phyloP scores from a whole-genome alignment of 805 yeast species.

The Metschnikowia gelsemii region DNA sequence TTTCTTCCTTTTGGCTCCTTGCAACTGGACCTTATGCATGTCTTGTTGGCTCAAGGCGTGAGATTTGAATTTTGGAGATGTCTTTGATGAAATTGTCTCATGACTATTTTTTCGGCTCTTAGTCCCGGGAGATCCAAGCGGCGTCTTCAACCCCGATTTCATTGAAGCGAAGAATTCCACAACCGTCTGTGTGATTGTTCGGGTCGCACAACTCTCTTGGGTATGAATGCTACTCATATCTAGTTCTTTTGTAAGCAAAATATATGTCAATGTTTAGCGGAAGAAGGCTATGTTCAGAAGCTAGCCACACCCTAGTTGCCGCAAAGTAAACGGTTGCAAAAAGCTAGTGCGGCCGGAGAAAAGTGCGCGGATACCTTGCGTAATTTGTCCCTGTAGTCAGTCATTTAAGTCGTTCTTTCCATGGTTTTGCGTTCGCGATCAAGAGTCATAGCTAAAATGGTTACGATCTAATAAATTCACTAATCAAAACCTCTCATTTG shows the following conservation, averaged over 20 bases:
- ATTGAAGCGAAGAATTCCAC: conserved; percentile 5
- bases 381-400: not conserved
- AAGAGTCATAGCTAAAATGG: no score
- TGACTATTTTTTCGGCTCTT: not conserved
- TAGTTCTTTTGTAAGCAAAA: not conserved
- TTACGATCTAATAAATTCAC: no score
- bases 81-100: not conserved
- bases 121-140: conserved; percentile 3
- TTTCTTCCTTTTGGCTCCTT: conserved; percentile 1
- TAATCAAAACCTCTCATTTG: no score
- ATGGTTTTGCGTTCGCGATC: no score
- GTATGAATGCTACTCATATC: conserved; percentile 7
- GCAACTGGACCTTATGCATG: conserved; percentile 2
- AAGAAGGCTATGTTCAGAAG: no score
- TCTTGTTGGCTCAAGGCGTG: not conserved
- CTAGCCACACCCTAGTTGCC: not conserved
- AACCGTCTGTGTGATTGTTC: conserved; percentile 4
- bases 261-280: not conserved
- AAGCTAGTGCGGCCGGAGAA: not conserved
- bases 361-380: not conserved
- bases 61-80: conserved; percentile 2
- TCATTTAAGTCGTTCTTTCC: not conserved
- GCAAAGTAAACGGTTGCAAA: conserved; percentile 3
- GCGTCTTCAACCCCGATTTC: conserved; percentile 8
- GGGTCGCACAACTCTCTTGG: conserved; percentile 1